Conservation (phyloP, 2,329 filamentous ascomycete genomes). For the Pestalotiopsis sp. region DNA sequence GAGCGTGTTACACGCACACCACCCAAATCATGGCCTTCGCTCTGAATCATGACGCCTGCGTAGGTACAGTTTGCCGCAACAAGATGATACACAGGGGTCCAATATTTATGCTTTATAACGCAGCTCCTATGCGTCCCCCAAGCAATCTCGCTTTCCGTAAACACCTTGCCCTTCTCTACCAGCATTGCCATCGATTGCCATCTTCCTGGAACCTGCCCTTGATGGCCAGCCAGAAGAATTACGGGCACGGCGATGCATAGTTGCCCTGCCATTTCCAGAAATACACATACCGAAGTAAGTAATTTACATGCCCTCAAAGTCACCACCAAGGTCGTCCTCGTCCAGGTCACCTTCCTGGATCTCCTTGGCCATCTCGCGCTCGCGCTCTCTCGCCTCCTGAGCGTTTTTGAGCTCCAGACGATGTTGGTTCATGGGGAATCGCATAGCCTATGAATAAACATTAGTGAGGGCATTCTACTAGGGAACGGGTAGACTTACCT, state of each 20-base stretch:
- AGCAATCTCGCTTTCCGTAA: background rate
- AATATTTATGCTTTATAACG: background rate
- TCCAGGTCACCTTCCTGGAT: conserved; percentile 97
- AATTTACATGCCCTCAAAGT: conserved; percentile 88
- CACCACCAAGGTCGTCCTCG: conserved; percentile 91
- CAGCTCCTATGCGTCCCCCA: background rate
- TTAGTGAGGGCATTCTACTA: conserved; percentile 26
- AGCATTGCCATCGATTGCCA: background rate
- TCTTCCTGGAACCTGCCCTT: background rate
- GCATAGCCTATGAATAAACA: conserved; percentile 73
- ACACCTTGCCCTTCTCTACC: background rate
- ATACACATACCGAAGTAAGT: conserved; percentile 14
- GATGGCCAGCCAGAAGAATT: background rate
- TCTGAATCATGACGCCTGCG: background rate
- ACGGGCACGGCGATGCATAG: background rate
- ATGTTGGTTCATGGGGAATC: conserved; percentile 99
- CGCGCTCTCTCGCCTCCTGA: conserved; percentile 94
- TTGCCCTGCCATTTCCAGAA: conserved; percentile 12
- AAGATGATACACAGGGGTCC: conserved; percentile 2
- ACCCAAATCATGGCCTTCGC: background rate
- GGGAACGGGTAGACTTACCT: conserved; percentile 57
- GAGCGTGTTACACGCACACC: background rate
- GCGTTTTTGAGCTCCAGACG: conserved; percentile 96
- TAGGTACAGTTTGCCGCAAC: background rate
- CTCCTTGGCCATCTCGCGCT: conserved; percentile 97